Evolutionary conservation across 2,329 filamentous ascomycete genomes (phyloP), one percentile per base, ranked within the genome.

Genomic region (Pseudogymnoascus sp.): DNA sequence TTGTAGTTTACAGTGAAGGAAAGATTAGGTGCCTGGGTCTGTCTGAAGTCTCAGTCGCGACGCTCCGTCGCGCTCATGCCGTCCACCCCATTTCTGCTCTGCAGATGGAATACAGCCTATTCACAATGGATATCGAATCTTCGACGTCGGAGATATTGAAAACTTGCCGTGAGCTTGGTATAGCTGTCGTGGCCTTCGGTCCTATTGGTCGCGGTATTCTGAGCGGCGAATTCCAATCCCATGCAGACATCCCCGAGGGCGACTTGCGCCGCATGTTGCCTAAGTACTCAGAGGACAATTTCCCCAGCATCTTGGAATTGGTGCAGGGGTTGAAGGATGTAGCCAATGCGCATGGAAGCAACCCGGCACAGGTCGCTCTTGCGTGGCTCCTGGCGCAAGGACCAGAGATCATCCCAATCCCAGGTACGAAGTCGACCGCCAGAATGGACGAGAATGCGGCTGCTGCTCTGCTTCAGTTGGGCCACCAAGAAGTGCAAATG

Each of bases 91-190:
- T 84, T 62, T 66, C 74, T 1, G 79, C 78, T 2, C 73, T 80
- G 2, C 79, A 84, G 68, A 71, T 81, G 28, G 81, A 83, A 68
- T 83, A 82, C 72, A 77, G 72, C 5, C 75, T 76, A 0, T 82
- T 82, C 64, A 72, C 73, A 3, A 72, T 76, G 0, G 78, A 79
- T 12, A 79, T 81, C 63, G 80, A 82, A 68, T 71, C 64, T 45
- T 62, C 69, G 23, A 49, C 61, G 1, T 66, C 58, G 4, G 52
- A 63, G 14, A 67, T 79, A 5, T 70, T 78, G 22, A 63, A 65
- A 28, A 76, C 75, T 4, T 74, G 72, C 60, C 76, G 78, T 42
- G 77, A 79, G 65, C 74, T 79, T 3, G 78, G 74, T n/a, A 70
- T 76, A 19, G 72, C 74, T 2, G 65, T 75, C 12, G 75, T 78